Percentiles rank a stretch among this genome's conserved stretches.
These are phyloP conservation scores for Conidiobolus incongruus DNA, from an alignment of 371 early-diverging fungal genomes.

Conservation along the genomic window DNA sequence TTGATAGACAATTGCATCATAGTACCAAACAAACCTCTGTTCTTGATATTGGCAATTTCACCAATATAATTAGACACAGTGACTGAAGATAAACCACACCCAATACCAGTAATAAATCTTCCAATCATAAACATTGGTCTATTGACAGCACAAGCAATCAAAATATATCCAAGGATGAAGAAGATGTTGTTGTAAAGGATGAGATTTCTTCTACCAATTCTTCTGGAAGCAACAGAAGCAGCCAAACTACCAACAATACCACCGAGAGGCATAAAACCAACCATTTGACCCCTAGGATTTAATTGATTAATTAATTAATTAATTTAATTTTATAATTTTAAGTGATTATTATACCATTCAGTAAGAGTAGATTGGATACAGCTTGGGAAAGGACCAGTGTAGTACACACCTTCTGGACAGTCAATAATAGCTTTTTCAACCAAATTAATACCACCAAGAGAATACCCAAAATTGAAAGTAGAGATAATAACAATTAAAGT, in stretches of 20 bases:
- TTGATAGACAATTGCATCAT: constrained; percentile 58
- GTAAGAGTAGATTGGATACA: not conserved
- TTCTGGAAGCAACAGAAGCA: constrained; percentile 25
- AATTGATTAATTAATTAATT: too few species aligned
- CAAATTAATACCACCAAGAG: not conserved
- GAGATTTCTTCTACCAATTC: constrained; percentile 39
- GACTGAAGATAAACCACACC: constrained; percentile 54
- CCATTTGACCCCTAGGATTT: constrained; percentile 21
- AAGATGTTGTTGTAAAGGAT: constrained; percentile 34
- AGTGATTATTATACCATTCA: too few species aligned
- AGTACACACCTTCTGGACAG: not conserved
- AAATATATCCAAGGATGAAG: constrained; percentile 37
- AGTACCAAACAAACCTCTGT: constrained; percentile 33
- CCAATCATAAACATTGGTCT: constrained; percentile 45
- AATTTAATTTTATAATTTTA: not conserved
- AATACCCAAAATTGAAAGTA: not conserved
- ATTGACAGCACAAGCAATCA: constrained; percentile 28
- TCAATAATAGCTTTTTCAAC: constrained; percentile 1
- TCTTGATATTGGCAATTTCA: constrained; percentile 48
- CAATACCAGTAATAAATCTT: constrained; percentile 63
- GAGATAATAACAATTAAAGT: not conserved
- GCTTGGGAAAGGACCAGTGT: not conserved
- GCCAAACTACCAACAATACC: constrained; percentile 45
- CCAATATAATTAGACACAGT: constrained; percentile 59
- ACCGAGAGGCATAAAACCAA: constrained; percentile 43